Percentiles rank a stretch among this genome's conserved stretches.
phyloP scores from a whole-genome alignment of 768 basidiomycete genomes.

The Rubroboletus satanas region DNA sequence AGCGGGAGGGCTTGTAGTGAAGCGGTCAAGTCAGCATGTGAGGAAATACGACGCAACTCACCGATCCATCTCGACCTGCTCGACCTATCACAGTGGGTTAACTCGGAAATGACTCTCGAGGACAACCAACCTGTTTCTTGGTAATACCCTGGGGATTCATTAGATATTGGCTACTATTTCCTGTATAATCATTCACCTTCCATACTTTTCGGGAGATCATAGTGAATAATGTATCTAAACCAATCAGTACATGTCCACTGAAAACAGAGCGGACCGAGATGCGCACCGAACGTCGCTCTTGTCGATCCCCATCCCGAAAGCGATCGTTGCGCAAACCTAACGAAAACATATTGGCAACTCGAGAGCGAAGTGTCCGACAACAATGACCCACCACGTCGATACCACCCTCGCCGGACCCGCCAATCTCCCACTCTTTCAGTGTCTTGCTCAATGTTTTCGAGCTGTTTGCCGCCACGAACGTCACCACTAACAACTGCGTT shows the following conservation, averaged over 20 bases:
- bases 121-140: constrained; percentile 69
- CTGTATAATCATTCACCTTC: constrained; percentile 49
- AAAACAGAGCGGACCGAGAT: neutral
- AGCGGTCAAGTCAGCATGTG: neutral
- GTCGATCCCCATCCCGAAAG: constrained; percentile 86
- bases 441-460: constrained; percentile 47
- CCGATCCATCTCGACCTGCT: constrained; percentile 74
- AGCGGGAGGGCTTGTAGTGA: constrained; percentile 62
- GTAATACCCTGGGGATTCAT: constrained; percentile 59
- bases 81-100: constrained; percentile 46
- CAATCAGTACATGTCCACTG: constrained; percentile 10
- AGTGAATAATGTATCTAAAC: constrained; percentile 69
- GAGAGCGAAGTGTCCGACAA: neutral
- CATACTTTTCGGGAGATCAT: constrained; percentile 77
- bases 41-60: constrained; percentile 30
- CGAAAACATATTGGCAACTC: neutral
- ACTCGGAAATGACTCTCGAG: neutral
- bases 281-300: constrained; percentile 69
- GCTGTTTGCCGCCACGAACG: constrained; percentile 27
- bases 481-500: neutral
- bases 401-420: constrained; percentile 47
- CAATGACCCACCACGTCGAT: constrained; percentile 56
- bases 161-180: neutral
- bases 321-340: constrained; percentile 75
- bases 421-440: constrained; percentile 56